Evolutionary conservation across 2,329 filamentous ascomycete genomes (phyloP), one percentile per base, ranked within the genome.

Genomic region (Apiospora arundinis): DNA sequence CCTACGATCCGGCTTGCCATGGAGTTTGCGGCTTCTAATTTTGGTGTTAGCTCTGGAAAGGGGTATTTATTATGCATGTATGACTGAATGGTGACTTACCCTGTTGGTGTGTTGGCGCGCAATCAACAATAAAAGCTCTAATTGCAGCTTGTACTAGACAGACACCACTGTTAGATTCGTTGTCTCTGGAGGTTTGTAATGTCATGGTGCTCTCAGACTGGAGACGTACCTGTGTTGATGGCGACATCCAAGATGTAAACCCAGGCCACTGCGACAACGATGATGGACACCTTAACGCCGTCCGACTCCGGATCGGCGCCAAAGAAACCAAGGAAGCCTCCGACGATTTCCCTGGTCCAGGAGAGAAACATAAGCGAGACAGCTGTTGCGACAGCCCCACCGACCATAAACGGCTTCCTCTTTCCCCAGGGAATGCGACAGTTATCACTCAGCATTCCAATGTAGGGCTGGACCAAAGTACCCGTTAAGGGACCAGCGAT

Each of bases 221-320:
- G 18, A 21, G n/a, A 81, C 86, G 76, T 83, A 93, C 91, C 92
- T 71, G 95, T 96, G 82, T 98, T 98, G 84, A 98, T 96, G 77
- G 95, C 91, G 81, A 98, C 96, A 81, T 98, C 95, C 68, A 98
- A 88, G 68, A 96, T 86, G 82, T 97, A 98, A 77, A 98, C 93
- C 83, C 95, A 92, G 42, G 95, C 79, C 7, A 97, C 94, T 9
- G 95, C 95, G 71, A 94, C 87, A 44, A 94, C 84, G 75, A 97
- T 95, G 67, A 93, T 89, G 56, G 86, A 84, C 4, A 86, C 87
- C 77, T 90, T 91, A 65, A 93, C 91, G 2, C 86, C 89, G 9
- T 87, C 76, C 0, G 92, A 93, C 49, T 91, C 87, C n/a, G 84
- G 83, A 70, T 92, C 88, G 14, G 90, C 92, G 14, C 93, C 93